These are phyloP conservation scores for Fusarium sambucinum DNA, from an alignment of 2,329 filamentous ascomycete genomes.

Conservation along the genomic window DNA sequence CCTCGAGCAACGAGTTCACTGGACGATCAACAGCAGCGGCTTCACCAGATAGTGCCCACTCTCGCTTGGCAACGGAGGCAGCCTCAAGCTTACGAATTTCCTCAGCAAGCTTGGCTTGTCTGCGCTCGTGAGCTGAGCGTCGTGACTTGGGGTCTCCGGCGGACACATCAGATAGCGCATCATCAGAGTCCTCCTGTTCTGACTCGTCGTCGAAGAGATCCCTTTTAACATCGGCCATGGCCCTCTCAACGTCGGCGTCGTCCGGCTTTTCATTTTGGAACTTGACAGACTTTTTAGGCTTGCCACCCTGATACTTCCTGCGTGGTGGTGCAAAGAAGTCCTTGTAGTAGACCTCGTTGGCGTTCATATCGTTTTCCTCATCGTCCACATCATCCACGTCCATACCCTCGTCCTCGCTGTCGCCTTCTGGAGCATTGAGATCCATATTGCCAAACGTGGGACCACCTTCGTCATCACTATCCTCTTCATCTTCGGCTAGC, in stretches of 20 bases:
- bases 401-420: slow-evolving; percentile 71
- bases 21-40: slow-evolving; percentile 85
- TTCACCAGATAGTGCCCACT: slow-evolving; percentile 93
- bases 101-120: slow-evolving; percentile 85
- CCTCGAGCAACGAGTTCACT: slow-evolving; percentile 90
- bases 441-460: slow-evolving; percentile 87
- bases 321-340: slow-evolving; percentile 94
- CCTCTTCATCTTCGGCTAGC: slow-evolving; percentile 45
- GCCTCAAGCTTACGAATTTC: slow-evolving; percentile 94
- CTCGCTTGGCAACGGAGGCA: slow-evolving; percentile 86
- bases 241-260: slow-evolving; percentile 79
- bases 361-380: slow-evolving; percentile 74
- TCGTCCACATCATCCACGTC: slow-evolving; percentile 66
- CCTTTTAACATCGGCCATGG: slow-evolving; percentile 87
- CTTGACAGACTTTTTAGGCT: slow-evolving; percentile 57
- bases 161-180: slow-evolving; percentile 73
- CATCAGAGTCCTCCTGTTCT: slow-evolving; percentile 73
- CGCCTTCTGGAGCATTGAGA: slow-evolving; percentile 78
- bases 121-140: slow-evolving; percentile 85
- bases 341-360: slow-evolving; percentile 89
- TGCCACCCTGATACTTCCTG: slow-evolving; percentile 71
- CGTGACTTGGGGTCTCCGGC: slow-evolving; percentile 78
- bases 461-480: slow-evolving; percentile 78
- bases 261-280: slow-evolving; percentile 61
- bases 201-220: slow-evolving; percentile 88